Percentiles rank a stretch among this genome's conserved stretches.
These are phyloP conservation scores for Lophiostoma macrostomum DNA, from an alignment of 495 filamentous ascomycete species.

Conservation along the genomic window DNA sequence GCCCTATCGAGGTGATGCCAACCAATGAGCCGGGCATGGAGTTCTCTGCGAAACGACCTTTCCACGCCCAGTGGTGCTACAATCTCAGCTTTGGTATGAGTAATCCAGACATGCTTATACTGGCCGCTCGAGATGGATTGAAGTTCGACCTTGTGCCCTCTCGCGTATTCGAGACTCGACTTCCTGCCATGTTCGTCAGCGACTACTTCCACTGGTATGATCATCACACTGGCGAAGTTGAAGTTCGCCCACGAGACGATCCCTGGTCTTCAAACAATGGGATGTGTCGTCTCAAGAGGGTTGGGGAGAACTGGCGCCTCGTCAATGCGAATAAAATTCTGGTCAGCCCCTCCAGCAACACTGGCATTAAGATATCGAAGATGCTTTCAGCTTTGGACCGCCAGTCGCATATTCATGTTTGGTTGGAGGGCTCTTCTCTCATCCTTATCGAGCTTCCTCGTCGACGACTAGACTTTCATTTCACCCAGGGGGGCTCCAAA, in stretches of 20 bases:
- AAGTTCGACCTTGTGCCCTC: constrained; percentile 49
- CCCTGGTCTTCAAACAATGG: constrained; percentile 44
- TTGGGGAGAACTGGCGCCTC: constrained; percentile 8
- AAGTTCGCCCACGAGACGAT: constrained; percentile 48
- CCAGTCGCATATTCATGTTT: constrained; percentile 1
- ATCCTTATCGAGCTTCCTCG: constrained; percentile 24
- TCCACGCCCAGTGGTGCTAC: constrained; percentile 36
- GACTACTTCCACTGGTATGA: constrained; percentile 61
- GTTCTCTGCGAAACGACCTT: constrained; percentile 45
- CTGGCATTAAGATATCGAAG: background rate
- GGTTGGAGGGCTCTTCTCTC: background rate
- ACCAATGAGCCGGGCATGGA: constrained; percentile 47
- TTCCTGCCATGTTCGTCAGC: constrained; percentile 49
- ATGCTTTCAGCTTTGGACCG: constrained; percentile 13
- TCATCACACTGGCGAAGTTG: constrained; percentile 43
- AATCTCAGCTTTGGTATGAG: constrained; percentile 46
- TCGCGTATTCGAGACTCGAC: constrained; percentile 41
- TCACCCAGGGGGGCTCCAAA: background rate
- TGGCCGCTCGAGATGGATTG: constrained; percentile 7
- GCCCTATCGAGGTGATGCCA: constrained; percentile 42
- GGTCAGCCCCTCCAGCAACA: constrained; percentile 8
- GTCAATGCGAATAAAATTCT: background rate
- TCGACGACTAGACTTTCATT: constrained; percentile 10
- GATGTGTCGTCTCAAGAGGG: background rate
- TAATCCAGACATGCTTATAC: constrained; percentile 33